Evolutionary conservation across 371 early-diverging fungal genomes (phyloP).

Genomic region (Rhizopus delemar): DNA sequence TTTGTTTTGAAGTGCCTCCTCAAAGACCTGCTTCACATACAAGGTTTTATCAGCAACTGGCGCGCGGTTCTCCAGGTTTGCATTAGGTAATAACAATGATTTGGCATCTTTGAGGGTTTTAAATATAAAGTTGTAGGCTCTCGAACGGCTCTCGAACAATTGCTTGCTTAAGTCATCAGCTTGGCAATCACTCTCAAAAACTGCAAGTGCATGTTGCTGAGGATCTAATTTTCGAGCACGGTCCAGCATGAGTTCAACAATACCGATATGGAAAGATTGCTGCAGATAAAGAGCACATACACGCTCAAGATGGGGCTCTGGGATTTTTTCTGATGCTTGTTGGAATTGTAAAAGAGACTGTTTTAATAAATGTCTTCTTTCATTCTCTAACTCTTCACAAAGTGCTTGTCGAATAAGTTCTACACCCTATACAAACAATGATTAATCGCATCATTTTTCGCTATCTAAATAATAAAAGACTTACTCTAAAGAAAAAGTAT

Average conservation of each 20-base stretch:
- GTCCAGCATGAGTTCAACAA: constrained; percentile 68
- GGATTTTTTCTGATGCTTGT: constrained; percentile 34
- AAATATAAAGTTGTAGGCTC: constrained; percentile 9
- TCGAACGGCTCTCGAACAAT: not conserved
- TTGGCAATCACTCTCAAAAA: constrained; percentile 29
- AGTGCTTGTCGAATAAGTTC: constrained; percentile 59
- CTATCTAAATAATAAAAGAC: not conserved
- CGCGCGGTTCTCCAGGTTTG: not conserved
- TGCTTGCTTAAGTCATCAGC: not conserved
- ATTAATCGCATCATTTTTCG: not conserved
- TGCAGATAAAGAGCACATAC: constrained; percentile 58
- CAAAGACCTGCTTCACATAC: constrained; percentile 33
- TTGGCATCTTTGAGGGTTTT: constrained; percentile 41
- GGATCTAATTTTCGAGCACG: constrained; percentile 72
- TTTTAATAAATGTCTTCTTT: constrained; percentile 47
- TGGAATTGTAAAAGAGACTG: constrained; percentile 67
- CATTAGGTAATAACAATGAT: constrained; percentile 18
- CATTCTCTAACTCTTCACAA: constrained; percentile 45
- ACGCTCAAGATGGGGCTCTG: constrained; percentile 59
- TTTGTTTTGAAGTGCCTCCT: constrained; percentile 38
- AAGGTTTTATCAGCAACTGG: constrained; percentile 2
- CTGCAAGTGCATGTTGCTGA: constrained; percentile 52
- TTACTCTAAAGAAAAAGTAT: constrained; percentile 74
- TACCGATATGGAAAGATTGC: constrained; percentile 58
- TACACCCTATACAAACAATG: constrained; percentile 38